phyloP scores from a whole-genome alignment of 106 monocot species.

The Platanthera zijinensis region DNA sequence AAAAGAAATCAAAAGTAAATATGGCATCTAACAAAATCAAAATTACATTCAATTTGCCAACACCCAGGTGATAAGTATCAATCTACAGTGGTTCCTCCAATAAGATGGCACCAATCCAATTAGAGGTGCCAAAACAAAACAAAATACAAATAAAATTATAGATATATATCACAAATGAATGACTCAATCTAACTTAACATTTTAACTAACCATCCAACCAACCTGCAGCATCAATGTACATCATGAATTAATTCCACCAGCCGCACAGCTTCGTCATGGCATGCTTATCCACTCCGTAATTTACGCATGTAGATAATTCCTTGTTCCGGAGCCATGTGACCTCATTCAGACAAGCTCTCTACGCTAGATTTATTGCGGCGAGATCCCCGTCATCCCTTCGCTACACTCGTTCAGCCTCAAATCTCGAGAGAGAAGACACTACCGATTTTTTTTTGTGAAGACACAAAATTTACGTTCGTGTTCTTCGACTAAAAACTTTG shows the following conservation, averaged over 20 bases:
- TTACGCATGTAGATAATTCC: background rate
- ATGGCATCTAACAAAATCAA: background rate
- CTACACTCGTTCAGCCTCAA: background rate
- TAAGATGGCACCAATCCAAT: slow-evolving; percentile 23
- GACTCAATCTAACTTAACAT: slow-evolving; percentile 11
- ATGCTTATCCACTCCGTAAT: background rate
- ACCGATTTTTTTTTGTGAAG: background rate
- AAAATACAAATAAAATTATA: slow-evolving; percentile 9
- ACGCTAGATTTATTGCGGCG: background rate
- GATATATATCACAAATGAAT: slow-evolving; percentile 34
- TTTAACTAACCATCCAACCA: slow-evolving; percentile 7
- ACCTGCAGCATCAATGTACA: slow-evolving; percentile 8
- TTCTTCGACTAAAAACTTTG: background rate
- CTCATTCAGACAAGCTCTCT: background rate
- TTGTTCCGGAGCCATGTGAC: background rate
- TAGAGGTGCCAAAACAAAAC: slow-evolving; percentile 22
- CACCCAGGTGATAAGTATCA: slow-evolving; percentile 2
- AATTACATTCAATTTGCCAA: slow-evolving; percentile 3
- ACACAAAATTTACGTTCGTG: background rate
- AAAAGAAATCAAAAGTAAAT: background rate
- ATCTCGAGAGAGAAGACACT: background rate
- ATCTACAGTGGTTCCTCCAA: slow-evolving; percentile 11
- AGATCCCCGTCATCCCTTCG: background rate
- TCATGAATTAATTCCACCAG: background rate
- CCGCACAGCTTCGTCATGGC: background rate